These are phyloP conservation scores for Neospora caninum DNA, from an alignment of 169 alveolate genomes.

Conservation along the genomic window DNA sequence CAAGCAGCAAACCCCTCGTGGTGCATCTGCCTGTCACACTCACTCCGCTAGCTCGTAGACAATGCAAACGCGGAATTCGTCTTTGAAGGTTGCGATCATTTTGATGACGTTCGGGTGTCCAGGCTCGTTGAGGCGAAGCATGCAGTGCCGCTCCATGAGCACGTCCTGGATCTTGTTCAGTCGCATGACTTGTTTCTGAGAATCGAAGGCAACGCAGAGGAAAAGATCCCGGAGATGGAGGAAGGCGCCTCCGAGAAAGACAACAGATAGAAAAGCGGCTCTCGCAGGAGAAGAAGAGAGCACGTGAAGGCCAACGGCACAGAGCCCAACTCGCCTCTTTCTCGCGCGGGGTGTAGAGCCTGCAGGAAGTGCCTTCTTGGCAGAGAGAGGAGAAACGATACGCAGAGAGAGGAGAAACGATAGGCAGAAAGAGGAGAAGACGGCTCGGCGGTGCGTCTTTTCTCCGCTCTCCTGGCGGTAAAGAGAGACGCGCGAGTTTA, in stretches of 20 bases:
- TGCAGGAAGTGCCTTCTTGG: too few species aligned
- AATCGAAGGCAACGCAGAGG: neutral
- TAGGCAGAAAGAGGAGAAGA: too few species aligned
- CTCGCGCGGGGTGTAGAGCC: too few species aligned
- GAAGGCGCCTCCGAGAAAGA: neutral
- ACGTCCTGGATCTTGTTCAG: constrained; percentile 74
- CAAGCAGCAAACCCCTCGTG: too few species aligned
- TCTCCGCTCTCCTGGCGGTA: too few species aligned
- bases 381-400: too few species aligned
- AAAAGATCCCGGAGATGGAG: neutral
- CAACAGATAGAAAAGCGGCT: neutral
- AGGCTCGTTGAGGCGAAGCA: constrained; percentile 78
- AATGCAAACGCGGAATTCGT: constrained; percentile 78
- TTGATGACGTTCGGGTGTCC: constrained; percentile 83
- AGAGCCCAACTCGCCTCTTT: too few species aligned
- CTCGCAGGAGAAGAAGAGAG: neutral
- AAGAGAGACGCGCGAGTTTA: too few species aligned
- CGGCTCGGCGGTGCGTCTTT: too few species aligned
- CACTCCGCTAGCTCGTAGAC: constrained; percentile 81
- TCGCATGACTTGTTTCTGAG: constrained; percentile 75
- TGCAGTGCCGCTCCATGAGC: constrained; percentile 78
- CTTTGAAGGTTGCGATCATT: constrained; percentile 82
- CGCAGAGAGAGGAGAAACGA: too few species aligned
- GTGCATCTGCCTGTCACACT: too few species aligned
- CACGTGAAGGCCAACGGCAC: neutral